Evolutionary conservation across 768 basidiomycete species (phyloP), one percentile per base, ranked within the genome.

Genomic region (Tulasnella sp.): DNA sequence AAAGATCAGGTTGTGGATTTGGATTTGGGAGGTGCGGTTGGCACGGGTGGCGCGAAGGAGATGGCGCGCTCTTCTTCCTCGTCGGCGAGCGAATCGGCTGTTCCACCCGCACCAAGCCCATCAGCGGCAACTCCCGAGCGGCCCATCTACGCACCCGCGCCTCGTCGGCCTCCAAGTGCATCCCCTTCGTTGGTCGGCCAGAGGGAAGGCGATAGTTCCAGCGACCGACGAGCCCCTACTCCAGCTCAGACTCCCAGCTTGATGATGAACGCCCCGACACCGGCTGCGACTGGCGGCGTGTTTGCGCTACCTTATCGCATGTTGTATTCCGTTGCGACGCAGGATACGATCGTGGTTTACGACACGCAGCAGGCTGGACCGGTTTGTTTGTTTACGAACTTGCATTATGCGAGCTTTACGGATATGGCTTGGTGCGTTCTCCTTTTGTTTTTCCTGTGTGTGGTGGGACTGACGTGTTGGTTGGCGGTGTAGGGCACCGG

Each of bases 381-480:
- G 0, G 89, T 98, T 75, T 96, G 95, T 83, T 87, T 99, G 82
- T 89, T 99, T 81, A 95, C 93, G 39, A 97, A 97, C 83, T 86
- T 99, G 81, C 98, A 99, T 86, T 99, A 98, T 84, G 96, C 97
- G 81, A 95, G 97, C 83, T 99, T 99, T 84, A 99, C 98, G 9
- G 98, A 99, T 86, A 88, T 98, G 86, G 91, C 93, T 58, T 99
- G 98, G 98, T 98, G 83, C 58, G 94, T 88, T 39, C 31, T 42
- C 8, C 82, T 34, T 75, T 71, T 58, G 44, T 46, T 75, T 46
- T 24, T 48, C 16, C 52, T 27, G 62, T 14, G 14, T 68, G 34
- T 21, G n/a, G n/a, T 58, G 44, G 71, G 44, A 18, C 58, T 36
- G 19, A 19, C 44, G 42, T n/a, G 36, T 71, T 71, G 75, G 73